Base-by-base conservation (phyloP, 139 green algal genomes). In the Coelastrella sp. region DNA sequence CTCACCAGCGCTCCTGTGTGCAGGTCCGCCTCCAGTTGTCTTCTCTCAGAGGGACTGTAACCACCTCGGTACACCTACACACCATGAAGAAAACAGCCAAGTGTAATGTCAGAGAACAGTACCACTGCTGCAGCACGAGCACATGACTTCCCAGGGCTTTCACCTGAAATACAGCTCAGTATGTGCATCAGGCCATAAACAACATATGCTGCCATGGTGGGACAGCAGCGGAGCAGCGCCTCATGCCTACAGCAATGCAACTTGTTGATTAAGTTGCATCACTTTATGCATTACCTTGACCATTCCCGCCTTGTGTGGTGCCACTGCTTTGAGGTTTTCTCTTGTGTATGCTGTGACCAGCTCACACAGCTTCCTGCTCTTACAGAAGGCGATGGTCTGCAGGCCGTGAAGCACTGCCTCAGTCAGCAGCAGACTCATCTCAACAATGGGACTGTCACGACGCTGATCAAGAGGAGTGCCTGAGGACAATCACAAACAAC, bases 321-420 rank as follows among this genome's bases (percentile, higher is more conserved):
- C 91, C n/a, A 17, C 40, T 30, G 83, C 85, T 72, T 87, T 85
- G 7, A 99, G 89, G 1, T 90, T 92, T 84, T 98, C 94, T 15
- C 94, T 88, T 2, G 93, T 93, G 89, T 99, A 99, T 2, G 86
- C 68, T 21, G 77, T 88, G 34, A 99, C 96, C 62, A 99, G 93
- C 94, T 99, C 97, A 50, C 91, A 96, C 63, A 99, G 91, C 91
- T 99, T 99, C 76, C 94, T 89, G 9, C 94, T 97, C 84, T 96
- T 96, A 91, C 97, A 99, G 86, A 99, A 99, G 11, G 97, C 97
- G 21, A 99, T 94, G 32, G 93, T 98, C 37, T 93, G 83, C 73
- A 98, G 85, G 6, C 94, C 93, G 86, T 99, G 97, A 90, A 96
- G 95, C 17, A 98, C 89, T 63, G 93, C 95, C 91, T 98, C 96